A percentile compares a stretch with the other conserved stretches of the same genome.
Conservation (phyloP, 495 filamentous ascomycete genomes). For the Xylona heveae region DNA sequence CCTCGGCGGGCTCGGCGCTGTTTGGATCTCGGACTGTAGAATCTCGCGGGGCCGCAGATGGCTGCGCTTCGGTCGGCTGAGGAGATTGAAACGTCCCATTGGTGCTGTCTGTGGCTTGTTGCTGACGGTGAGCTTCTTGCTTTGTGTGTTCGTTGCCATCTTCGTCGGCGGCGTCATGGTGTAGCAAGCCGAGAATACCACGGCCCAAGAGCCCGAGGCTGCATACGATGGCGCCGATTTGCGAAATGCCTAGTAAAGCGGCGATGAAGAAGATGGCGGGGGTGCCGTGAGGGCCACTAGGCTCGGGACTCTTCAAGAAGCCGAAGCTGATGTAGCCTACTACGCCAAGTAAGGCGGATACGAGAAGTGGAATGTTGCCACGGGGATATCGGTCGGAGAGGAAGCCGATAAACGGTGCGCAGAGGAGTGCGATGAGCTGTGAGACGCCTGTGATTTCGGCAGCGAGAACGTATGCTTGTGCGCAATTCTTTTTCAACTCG, state of each 20-base stretch:
- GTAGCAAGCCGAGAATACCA: constrained; percentile 36
- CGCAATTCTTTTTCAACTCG: constrained; percentile 62
- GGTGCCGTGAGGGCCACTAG: constrained; percentile 34
- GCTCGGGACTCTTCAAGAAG: constrained; percentile 45
- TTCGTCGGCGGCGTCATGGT: constrained; percentile 1
- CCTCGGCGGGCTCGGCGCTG: no score
- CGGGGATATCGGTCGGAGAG: constrained; percentile 36
- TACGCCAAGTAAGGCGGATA: constrained; percentile 48
- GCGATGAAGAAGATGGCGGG: constrained; percentile 51
- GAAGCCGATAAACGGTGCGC: constrained; percentile 72
- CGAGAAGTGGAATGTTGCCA: constrained; percentile 52
- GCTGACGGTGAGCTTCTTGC: no score
- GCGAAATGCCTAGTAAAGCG: constrained; percentile 61
- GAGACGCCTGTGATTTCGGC: constrained; percentile 71
- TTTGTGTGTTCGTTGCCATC: background rate
- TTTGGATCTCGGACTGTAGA: no score
- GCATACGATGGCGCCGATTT: constrained; percentile 91
- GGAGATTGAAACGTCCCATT: no score
- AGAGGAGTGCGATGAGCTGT: constrained; percentile 65
- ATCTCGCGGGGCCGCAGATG: no score
- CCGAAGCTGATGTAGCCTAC: constrained; percentile 58
- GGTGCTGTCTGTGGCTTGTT: no score
- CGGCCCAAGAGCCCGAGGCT: constrained; percentile 66
- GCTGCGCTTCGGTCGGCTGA: no score
- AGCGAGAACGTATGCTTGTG: constrained; percentile 64